Conservation (phyloP, 306 rosid species). For the Quillaja saponaria region DNA sequence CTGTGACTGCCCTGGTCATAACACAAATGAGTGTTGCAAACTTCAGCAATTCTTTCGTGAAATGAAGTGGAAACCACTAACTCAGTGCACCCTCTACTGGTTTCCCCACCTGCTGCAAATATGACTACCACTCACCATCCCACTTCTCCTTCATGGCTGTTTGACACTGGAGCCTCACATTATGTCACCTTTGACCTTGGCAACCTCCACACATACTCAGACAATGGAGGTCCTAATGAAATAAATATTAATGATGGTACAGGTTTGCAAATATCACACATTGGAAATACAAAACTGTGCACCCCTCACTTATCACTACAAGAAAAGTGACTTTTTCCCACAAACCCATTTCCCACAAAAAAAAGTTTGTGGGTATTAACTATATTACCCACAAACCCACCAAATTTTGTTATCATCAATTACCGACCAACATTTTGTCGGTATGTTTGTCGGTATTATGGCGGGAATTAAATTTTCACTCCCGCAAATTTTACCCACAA, state of each 20-base stretch:
- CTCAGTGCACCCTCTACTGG: background rate
- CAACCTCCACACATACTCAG: background rate
- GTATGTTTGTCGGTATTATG: too few species aligned
- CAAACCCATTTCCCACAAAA: too few species aligned
- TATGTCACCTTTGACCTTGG: background rate
- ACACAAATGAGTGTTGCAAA: background rate
- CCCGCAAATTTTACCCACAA: too few species aligned
- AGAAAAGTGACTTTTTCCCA: too few species aligned
- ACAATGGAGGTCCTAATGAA: background rate
- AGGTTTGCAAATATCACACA: background rate
- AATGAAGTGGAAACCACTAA: too few species aligned
- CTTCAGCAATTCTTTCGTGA: background rate
- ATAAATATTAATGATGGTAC: background rate
- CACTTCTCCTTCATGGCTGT: background rate
- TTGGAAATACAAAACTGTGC: too few species aligned
- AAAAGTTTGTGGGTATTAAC: too few species aligned
- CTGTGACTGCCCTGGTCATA: background rate
- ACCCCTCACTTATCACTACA: too few species aligned
- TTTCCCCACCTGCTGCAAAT: background rate
- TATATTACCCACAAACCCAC: too few species aligned
- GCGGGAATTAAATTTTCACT: too few species aligned
- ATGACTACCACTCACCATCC: background rate
- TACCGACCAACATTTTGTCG: too few species aligned
- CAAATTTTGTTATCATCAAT: too few species aligned
- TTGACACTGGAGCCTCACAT: background rate